Evolutionary conservation across 371 early-diverging fungal species (phyloP).

Genomic region (Syncephalastrum monosporum): DNA sequence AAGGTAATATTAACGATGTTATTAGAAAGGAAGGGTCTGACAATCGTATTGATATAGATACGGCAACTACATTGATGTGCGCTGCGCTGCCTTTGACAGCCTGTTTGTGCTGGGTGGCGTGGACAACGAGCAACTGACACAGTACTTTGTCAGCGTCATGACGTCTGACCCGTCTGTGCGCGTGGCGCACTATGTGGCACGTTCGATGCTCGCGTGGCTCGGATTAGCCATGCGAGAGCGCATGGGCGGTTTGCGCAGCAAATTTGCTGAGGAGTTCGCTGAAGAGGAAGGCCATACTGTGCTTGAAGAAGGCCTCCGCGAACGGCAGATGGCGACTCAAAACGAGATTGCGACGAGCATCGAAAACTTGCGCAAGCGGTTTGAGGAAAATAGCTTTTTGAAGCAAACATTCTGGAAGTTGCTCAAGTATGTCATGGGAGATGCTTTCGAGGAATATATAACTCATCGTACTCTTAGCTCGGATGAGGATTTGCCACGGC

Average conservation of each 20-base stretch:
- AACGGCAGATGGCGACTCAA: conserved; percentile 7
- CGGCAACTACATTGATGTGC: conserved; percentile 64
- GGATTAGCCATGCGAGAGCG: conserved; percentile 47
- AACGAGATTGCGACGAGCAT: conserved; percentile 33
- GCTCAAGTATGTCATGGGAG: conserved; percentile 30
- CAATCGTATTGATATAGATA: conserved; percentile 23
- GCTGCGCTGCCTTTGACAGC: conserved; percentile 66
- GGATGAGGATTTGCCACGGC: conserved; percentile 6
- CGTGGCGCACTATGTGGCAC: conserved; percentile 55
- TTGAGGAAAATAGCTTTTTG: conserved; percentile 33
- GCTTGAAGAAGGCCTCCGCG: conserved; percentile 29
- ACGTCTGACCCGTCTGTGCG: conserved; percentile 55
- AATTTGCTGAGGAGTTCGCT: conserved; percentile 44
- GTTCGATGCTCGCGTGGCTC: conserved; percentile 46
- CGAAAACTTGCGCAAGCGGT: conserved; percentile 36
- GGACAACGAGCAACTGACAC: conserved; percentile 36
- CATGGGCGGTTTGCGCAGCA: conserved; percentile 12
- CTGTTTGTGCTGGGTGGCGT: conserved; percentile 64
- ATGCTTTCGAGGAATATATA: too few relatives aligned
- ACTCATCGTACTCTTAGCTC: too few relatives aligned
- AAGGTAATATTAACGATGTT: conserved; percentile 15
- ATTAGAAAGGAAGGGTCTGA: not conserved
- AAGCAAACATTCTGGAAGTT: conserved; percentile 38
- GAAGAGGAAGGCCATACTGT: conserved; percentile 49
- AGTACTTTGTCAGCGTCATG: conserved; percentile 57